Evolutionary conservation across 2,329 filamentous ascomycete species (phyloP).

Genomic region (Xylariales sp.): DNA sequence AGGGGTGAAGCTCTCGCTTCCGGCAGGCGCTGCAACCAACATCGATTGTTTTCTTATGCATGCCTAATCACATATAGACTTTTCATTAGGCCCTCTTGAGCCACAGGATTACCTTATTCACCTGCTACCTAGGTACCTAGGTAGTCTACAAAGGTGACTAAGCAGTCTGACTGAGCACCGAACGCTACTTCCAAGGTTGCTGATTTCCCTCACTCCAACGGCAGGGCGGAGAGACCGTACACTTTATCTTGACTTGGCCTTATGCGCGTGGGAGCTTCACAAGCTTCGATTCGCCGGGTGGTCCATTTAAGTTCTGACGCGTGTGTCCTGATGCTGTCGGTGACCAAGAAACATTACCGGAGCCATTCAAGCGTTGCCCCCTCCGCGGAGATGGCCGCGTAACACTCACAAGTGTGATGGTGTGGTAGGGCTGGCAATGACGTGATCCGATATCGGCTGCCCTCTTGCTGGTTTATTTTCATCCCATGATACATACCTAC

Average conservation of each 20-base stretch:
- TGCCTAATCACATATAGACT: not conserved
- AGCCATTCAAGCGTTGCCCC: not conserved
- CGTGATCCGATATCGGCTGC: conserved; percentile 30
- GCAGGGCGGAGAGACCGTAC: not conserved
- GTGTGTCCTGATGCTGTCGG: not conserved
- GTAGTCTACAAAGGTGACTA: not conserved
- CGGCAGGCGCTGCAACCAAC: not conserved
- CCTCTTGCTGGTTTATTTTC: not conserved
- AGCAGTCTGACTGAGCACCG: not conserved
- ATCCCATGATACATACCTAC: not conserved
- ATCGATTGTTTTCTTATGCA: conserved; percentile 11
- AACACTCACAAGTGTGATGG: conserved; percentile 9
- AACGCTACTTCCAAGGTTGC: not conserved
- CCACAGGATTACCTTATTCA: conserved; percentile 15
- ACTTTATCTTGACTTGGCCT: not conserved
- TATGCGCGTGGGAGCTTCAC: conserved; percentile 6
- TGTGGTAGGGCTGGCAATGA: conserved; percentile 10
- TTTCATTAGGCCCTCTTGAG: not conserved
- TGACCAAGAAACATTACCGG: conserved; percentile 10
- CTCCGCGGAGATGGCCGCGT: conserved; percentile 34
- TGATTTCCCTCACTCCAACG: conserved; percentile 2
- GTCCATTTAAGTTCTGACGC: not conserved
- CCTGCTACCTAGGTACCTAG: too few species aligned
- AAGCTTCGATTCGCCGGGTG: conserved; percentile 6
- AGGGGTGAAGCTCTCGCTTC: not conserved